Conservation (phyloP, 306 rosid genomes). For the Corylus americana region DNA sequence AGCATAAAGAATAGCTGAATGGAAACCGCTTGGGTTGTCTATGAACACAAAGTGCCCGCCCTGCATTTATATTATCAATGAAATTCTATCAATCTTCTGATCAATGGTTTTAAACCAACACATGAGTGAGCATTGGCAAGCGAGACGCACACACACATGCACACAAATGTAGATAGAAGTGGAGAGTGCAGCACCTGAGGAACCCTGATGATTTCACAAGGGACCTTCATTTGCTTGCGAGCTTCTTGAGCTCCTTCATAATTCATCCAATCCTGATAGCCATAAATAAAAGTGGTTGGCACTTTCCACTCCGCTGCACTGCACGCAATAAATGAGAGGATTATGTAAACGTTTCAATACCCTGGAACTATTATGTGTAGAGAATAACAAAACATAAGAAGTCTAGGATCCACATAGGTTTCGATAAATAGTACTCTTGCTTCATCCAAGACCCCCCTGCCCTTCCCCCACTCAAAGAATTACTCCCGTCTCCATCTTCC, state of each 20-base stretch:
- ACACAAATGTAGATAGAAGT: neutral
- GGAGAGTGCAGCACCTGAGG: conserved; percentile 65
- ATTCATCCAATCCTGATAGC: conserved; percentile 85
- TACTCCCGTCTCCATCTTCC: too few species aligned
- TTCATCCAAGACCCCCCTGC: too few species aligned
- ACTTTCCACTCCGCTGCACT: conserved; percentile 95
- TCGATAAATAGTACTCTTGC: too few species aligned
- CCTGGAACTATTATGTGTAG: neutral
- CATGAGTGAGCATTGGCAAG: neutral
- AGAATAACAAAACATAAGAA: too few species aligned
- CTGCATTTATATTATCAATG: conserved; percentile 45
- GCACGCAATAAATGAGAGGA: conserved; percentile 17
- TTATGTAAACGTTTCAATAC: neutral
- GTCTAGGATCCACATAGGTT: too few species aligned
- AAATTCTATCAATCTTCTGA: neutral
- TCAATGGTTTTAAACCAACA: neutral
- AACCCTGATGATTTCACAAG: conserved; percentile 89
- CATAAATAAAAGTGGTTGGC: conserved; percentile 92
- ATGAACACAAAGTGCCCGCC: conserved; percentile 89
- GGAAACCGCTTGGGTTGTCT: conserved; percentile 75
- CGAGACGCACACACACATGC: neutral
- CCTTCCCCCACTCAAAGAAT: too few species aligned
- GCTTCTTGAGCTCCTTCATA: conserved; percentile 94
- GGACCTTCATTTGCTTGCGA: conserved; percentile 81
- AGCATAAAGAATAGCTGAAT: conserved; percentile 71